Evolutionary conservation across 371 early-diverging fungal genomes (phyloP).

Genomic region (Synchytrium microbalum): DNA sequence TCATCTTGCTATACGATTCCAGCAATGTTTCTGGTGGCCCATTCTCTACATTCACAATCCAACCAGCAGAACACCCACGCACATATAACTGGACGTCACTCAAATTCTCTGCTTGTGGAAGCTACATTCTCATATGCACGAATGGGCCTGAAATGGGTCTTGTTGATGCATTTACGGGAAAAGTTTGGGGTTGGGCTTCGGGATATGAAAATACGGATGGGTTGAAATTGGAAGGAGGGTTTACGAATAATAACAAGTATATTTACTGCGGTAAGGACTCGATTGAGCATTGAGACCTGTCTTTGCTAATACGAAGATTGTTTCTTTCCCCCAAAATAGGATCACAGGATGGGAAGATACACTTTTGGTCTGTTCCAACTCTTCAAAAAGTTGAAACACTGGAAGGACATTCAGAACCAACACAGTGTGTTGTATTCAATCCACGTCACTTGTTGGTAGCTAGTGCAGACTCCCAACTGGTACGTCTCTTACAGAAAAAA

Average conservation of each 20-base stretch:
- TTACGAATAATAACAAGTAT: slow-evolving; percentile 71
- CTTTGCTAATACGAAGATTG: slow-evolving; percentile 6
- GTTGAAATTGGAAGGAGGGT: slow-evolving; percentile 38
- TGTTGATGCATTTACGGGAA: slow-evolving; percentile 60
- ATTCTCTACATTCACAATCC: slow-evolving; percentile 33
- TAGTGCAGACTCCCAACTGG: slow-evolving; percentile 26
- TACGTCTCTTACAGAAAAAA: slow-evolving; percentile 10
- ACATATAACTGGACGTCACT: slow-evolving; percentile 51
- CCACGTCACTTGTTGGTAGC: slow-evolving; percentile 64
- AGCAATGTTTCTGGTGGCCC: slow-evolving; percentile 47
- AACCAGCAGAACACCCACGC: slow-evolving; percentile 11
- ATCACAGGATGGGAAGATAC: slow-evolving; percentile 54
- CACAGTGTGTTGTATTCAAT: slow-evolving; percentile 57
- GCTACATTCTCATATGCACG: slow-evolving; percentile 63
- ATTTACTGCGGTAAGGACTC: slow-evolving; percentile 56
- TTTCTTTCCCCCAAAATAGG: slow-evolving; percentile 26
- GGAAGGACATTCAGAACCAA: slow-evolving; percentile 40
- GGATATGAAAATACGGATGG: slow-evolving; percentile 38
- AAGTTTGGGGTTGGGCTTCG: slow-evolving; percentile 39
- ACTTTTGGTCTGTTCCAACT: slow-evolving; percentile 57
- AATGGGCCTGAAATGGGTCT: slow-evolving; percentile 53
- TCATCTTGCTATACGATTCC: slow-evolving; percentile 62
- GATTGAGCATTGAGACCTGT: not conserved
- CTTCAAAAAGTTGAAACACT: slow-evolving; percentile 22
- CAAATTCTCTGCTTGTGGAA: slow-evolving; percentile 68